phyloP scores from a whole-genome alignment of 2,329 filamentous ascomycete genomes.

The Pyricularia grisea region DNA sequence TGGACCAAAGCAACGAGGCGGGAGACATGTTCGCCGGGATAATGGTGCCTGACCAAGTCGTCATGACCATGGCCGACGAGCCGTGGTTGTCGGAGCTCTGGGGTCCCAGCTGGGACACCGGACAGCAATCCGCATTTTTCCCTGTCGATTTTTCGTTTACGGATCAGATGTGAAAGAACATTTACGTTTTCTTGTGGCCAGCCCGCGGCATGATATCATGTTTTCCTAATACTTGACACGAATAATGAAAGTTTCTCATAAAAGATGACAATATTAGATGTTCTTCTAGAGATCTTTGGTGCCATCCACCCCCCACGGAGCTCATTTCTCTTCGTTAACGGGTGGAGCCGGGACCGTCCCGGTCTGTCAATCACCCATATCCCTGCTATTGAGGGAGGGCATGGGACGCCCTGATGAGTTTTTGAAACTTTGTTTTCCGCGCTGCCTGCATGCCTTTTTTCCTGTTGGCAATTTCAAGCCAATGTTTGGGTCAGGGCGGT shows the following conservation, averaged over 20 bases:
- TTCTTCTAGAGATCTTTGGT: too few species aligned
- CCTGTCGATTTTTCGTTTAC: not conserved
- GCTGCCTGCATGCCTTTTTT: not conserved
- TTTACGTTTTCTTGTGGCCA: not conserved
- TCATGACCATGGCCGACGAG: conserved; percentile 2
- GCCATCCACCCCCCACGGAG: too few species aligned
- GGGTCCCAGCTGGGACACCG: not conserved
- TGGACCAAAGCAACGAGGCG: not conserved
- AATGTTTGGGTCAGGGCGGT: too few species aligned
- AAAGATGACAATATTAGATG: too few species aligned
- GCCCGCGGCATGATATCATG: not conserved
- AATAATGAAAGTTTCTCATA: too few species aligned
- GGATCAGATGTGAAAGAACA: not conserved
- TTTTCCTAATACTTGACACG: not conserved
- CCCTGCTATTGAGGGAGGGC: not conserved
- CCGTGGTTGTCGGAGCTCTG: conserved; percentile 7
- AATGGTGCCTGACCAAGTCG: not conserved
- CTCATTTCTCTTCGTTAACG: too few species aligned
- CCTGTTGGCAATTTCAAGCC: too few species aligned
- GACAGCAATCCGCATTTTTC: not conserved
- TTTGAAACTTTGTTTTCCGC: not conserved
- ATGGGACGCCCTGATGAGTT: not conserved
- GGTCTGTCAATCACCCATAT: not conserved
- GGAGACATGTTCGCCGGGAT: not conserved
- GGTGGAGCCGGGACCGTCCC: not conserved